Evolutionary conservation across 1,139 yeast genomes (phyloP).

Genomic region (Hansenula anomala): DNA sequence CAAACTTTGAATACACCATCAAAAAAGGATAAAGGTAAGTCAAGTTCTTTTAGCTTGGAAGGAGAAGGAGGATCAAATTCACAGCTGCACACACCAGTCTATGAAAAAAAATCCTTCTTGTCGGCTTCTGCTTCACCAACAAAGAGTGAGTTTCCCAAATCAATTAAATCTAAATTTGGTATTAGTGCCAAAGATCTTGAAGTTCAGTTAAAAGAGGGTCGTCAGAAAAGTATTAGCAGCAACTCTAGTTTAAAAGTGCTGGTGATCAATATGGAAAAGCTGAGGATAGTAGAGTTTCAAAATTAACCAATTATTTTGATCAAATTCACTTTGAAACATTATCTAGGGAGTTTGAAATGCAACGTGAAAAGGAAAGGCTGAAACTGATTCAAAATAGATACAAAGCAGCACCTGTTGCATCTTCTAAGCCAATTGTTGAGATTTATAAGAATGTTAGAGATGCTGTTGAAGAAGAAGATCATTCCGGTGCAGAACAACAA

Average conservation of each 20-base stretch:
- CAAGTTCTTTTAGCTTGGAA: neutral
- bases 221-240: constrained; percentile 19
- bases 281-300: constrained; percentile 45
- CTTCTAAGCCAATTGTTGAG: constrained; percentile 85
- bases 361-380: constrained; percentile 74
- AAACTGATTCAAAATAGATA: constrained; percentile 58
- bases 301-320: constrained; percentile 65
- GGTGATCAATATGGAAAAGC: no score
- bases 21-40: neutral
- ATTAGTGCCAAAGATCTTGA: constrained; percentile 23
- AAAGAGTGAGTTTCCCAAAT: neutral
- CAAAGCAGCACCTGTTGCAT: constrained; percentile 70
- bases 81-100: neutral
- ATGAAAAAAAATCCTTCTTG: neutral
- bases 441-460: constrained; percentile 86
- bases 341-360: constrained; percentile 81
- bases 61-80: neutral
- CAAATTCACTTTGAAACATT: constrained; percentile 77
- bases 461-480: constrained; percentile 58
- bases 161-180: constrained; percentile 16
- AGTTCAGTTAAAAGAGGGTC: constrained; percentile 24
- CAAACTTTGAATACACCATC: neutral
- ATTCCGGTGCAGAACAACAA: constrained; percentile 9
- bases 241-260: constrained; percentile 9
- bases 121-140: neutral